These are phyloP conservation scores for Trichosporon coremiiforme DNA, from an alignment of 1,284 basidiomycete species.

Conservation along the genomic window DNA sequence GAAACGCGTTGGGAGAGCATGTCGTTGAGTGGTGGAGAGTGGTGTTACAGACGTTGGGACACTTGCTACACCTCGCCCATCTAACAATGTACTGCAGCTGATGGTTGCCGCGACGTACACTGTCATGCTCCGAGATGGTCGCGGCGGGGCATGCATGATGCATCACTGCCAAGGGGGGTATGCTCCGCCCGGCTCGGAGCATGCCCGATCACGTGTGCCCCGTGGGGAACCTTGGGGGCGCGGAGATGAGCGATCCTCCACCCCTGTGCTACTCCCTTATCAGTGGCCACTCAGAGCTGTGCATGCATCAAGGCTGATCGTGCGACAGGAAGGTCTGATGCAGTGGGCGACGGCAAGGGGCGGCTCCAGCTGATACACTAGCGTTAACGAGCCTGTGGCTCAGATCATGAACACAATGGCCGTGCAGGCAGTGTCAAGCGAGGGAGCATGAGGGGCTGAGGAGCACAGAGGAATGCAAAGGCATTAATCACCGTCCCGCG, in stretches of 20 bases:
- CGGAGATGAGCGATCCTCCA: conserved; percentile 14
- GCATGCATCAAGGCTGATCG: neutral
- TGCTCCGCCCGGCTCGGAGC: conserved; percentile 22
- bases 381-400: neutral
- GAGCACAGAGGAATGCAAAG: neutral
- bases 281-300: conserved; percentile 11
- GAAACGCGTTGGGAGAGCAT: conserved; percentile 30
- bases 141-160: conserved; percentile 15
- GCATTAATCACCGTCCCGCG: neutral
- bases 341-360: neutral
- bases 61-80: neutral
- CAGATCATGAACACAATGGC: neutral
- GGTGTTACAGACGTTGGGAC: neutral
- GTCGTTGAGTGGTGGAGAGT: conserved; percentile 20
- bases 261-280: neutral
- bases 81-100: conserved; percentile 8
- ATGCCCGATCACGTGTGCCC: conserved; percentile 14
- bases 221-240: conserved; percentile 6
- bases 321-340: no score
- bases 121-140: conserved; percentile 13
- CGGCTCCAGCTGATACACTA: neutral
- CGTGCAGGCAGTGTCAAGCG: neutral
- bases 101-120: neutral
- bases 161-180: neutral
- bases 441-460: no score